Evolutionary conservation across 257 asterid species (phyloP).

Genomic region (Agastache rugosa): DNA sequence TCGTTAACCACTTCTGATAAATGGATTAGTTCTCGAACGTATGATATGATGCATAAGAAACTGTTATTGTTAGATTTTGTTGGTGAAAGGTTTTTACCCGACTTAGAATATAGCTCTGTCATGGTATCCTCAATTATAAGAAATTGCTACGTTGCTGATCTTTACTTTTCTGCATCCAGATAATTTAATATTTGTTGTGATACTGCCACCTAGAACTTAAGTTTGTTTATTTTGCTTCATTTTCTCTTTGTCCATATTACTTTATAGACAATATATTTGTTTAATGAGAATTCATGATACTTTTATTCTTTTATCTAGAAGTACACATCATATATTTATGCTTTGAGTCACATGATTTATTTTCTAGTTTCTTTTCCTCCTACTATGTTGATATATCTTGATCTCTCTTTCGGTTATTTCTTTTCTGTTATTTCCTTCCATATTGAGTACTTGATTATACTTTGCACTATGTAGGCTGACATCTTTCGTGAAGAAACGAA

Average conservation of each 20-base stretch:
- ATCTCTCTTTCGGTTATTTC: conserved; percentile 26
- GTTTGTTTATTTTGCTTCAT: too few species aligned
- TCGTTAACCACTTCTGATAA: neutral
- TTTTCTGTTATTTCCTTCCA: conserved; percentile 29
- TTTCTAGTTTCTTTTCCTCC: conserved; percentile 15
- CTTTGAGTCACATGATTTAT: neutral
- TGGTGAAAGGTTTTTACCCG: neutral
- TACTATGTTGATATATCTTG: conserved; percentile 2
- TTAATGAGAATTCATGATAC: conserved; percentile 12
- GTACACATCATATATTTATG: conserved; percentile 18
- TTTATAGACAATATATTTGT: neutral
- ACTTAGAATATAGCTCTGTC: neutral
- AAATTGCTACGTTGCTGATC: conserved; percentile 23
- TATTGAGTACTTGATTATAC: conserved; percentile 33
- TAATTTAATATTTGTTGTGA: conserved; percentile 14
- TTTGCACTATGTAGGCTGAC: conserved; percentile 68
- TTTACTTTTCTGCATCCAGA: conserved; percentile 22
- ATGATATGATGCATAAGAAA: conserved; percentile 16
- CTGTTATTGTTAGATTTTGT: conserved; percentile 12
- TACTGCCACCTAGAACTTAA: neutral
- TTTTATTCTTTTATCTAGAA: conserved; percentile 18
- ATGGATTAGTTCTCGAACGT: conserved; percentile 7
- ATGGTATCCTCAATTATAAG: neutral
- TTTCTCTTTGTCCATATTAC: too few species aligned
- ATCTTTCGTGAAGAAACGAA: conserved; percentile 86